Evolutionary conservation across 345 rosid species (phyloP), one percentile per base, ranked within the genome.

Genomic region (Hypericum perforatum): DNA sequence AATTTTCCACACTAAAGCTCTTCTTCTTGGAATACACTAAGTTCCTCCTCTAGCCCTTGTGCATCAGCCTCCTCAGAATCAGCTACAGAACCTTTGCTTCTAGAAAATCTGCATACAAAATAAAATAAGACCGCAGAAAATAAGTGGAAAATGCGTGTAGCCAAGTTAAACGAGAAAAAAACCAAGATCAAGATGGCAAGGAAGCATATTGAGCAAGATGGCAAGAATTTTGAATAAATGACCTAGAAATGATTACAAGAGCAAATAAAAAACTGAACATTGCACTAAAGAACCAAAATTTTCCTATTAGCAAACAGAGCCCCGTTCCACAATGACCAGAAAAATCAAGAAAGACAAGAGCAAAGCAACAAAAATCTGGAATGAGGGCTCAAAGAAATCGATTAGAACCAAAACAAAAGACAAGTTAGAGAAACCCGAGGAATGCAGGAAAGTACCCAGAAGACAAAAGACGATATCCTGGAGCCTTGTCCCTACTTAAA

Each of bases 381-480:
- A 45, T 48, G 22, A 14, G 50, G 15, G 1, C 3, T 13, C 16
- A 46, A 46, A 46, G 29, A 45, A 32, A 46, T 13, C 10, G 29
- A 7, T 12, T 12, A 10, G 16, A 45, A 45, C 45, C 12, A 42
- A 42, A 8, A 1, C 12, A 8, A 8, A 9, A 46, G 29, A 46
- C 50, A 13, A 13, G 50, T 16, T 46, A 12, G 40, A 48, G 51
- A 54, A 55, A 40, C 63, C 39, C 51, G 60, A 50, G 53, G 73
- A 64, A 63, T 54, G 64, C 32, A 22, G 32, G 32, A 71, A 64
- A 58, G 58, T 64, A 74, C 72, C 76, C 77, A 71, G 71, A 75
- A 76, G 88, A 77, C 69, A 78, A 78, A 78, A 22, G 32, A 76
- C 68, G 61, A 67, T 68, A 66, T 70, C 61, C 74, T 69, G 53